Percentiles rank a stretch among this genome's conserved stretches.
Evolutionary conservation across 352 stramenopile species (phyloP).

Genomic region (Phytophthora meadii): DNA sequence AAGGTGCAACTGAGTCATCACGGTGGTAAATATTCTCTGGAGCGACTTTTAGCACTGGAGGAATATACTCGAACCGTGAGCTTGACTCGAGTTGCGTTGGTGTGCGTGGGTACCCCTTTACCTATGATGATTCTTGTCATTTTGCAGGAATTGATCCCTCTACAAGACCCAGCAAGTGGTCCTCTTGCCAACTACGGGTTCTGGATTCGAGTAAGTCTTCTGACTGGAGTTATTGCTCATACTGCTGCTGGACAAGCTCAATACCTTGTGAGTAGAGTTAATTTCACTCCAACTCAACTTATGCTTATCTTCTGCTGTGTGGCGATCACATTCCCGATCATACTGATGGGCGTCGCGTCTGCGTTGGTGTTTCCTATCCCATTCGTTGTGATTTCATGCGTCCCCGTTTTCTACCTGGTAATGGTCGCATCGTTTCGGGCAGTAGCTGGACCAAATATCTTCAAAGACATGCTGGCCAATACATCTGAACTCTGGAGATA

Average conservation of each 20-base stretch:
- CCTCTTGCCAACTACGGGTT: constrained; percentile 10
- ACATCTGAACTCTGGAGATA: background rate
- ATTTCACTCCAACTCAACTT: constrained; percentile 1
- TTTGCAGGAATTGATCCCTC: constrained; percentile 13
- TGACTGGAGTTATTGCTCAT: background rate
- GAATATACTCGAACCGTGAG: background rate
- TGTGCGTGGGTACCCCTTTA: background rate
- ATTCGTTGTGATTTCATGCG: constrained; percentile 8
- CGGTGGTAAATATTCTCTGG: background rate
- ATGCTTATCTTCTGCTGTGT: background rate
- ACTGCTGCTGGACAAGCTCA: constrained; percentile 1
- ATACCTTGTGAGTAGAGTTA: background rate
- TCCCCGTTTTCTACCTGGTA: constrained; percentile 5
- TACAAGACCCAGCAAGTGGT: constrained; percentile 6
- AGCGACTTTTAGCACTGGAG: background rate
- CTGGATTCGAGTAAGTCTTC: constrained; percentile 12
- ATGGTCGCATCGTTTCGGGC: constrained; percentile 10
- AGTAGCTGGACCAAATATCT: constrained; percentile 2
- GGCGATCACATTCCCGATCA: background rate
- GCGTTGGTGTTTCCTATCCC: constrained; percentile 15
- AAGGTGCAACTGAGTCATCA: constrained; percentile 1
- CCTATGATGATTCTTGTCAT: constrained; percentile 1
- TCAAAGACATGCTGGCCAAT: background rate
- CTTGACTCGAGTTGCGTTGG: background rate
- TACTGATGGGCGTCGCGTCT: background rate